Conservation (phyloP, 306 rosid genomes). For the Abrus precatorius region DNA sequence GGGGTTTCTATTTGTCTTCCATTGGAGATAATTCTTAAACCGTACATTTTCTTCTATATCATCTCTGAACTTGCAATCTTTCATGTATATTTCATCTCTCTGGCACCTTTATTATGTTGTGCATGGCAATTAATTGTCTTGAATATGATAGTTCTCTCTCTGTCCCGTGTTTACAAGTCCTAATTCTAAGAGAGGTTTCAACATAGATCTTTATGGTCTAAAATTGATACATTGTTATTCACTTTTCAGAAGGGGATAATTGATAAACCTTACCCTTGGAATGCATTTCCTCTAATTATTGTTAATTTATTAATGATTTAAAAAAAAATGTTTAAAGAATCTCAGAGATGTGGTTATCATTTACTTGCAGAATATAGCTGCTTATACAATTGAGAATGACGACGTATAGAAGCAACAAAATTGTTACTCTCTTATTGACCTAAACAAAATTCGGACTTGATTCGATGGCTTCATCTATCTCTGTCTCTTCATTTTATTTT, state of each 20-base stretch:
- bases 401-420: slow-evolving; percentile 26
- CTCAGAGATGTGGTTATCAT: slow-evolving; percentile 1
- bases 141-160: slow-evolving; percentile 25
- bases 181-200: not conserved
- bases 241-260: too few relatives aligned
- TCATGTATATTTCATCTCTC: slow-evolving; percentile 50
- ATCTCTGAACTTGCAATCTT: slow-evolving; percentile 45
- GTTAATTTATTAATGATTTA: not conserved
- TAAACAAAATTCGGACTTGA: slow-evolving; percentile 5
- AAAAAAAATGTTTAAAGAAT: not conserved
- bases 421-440: not conserved
- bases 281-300: not conserved
- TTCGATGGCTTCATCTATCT: not conserved
- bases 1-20: slow-evolving; percentile 42
- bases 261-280: not conserved
- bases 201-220: not conserved
- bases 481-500: not conserved
- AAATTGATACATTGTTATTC: not conserved
- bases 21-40: slow-evolving; percentile 48
- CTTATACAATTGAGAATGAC: slow-evolving; percentile 11
- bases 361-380: slow-evolving; percentile 6
- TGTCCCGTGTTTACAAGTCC: not conserved
- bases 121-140: slow-evolving; percentile 34
- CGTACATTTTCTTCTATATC: slow-evolving; percentile 37
- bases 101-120: slow-evolving; percentile 42